Conservation (phyloP, 1,284 basidiomycete genomes). For the Moniliophthora roreri region DNA sequence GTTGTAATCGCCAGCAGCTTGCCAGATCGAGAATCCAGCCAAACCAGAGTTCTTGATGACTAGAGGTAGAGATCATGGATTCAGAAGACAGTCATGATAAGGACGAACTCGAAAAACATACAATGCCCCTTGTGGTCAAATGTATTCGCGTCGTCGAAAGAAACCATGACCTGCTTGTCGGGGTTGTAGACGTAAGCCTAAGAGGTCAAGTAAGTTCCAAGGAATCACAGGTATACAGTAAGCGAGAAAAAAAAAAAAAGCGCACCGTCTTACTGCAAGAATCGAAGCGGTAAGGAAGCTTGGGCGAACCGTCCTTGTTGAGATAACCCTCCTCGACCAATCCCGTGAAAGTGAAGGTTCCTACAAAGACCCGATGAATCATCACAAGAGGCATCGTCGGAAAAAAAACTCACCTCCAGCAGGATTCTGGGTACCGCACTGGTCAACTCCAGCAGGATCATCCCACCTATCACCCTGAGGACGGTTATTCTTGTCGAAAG, state of each 20-base stretch:
- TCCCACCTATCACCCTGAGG: conserved; percentile 1
- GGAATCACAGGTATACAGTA: background rate
- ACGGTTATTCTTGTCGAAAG: background rate
- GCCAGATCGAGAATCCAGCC: conserved; percentile 59
- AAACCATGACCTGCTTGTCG: conserved; percentile 42
- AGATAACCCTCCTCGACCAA: conserved; percentile 46
- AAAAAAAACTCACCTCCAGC: background rate
- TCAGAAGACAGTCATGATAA: too few relatives aligned
- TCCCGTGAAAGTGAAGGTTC: conserved; percentile 48
- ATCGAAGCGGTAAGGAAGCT: conserved; percentile 44
- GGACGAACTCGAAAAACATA: too few relatives aligned
- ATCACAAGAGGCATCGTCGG: background rate
- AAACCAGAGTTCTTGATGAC: conserved; percentile 41
- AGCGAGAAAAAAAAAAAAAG: conserved; percentile 9
- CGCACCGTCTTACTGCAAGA: conserved; percentile 57
- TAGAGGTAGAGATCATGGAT: too few relatives aligned
- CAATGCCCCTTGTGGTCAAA: conserved; percentile 44
- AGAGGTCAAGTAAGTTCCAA: background rate
- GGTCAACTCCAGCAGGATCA: background rate
- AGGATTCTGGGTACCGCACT: background rate
- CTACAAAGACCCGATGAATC: conserved; percentile 22
- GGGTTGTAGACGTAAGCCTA: conserved; percentile 59
- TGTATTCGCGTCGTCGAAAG: conserved; percentile 52
- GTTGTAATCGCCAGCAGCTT: conserved; percentile 51
- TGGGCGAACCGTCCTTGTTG: conserved; percentile 38